These are phyloP conservation scores for Mastigamoeba balamuthi DNA, from an alignment of 78 protist species.

Conservation along the genomic window DNA sequence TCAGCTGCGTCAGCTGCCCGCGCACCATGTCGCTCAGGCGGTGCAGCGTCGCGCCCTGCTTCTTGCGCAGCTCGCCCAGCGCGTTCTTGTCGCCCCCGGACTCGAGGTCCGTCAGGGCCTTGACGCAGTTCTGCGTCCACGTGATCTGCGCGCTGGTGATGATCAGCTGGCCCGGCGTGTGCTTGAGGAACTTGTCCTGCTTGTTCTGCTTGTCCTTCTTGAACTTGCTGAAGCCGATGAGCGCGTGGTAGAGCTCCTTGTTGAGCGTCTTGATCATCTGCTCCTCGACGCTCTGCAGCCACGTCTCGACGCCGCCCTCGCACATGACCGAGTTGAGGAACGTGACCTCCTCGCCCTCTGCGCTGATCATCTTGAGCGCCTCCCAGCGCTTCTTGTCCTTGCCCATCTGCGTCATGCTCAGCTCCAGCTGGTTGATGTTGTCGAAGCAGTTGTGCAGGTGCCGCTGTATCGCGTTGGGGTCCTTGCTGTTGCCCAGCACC, in stretches of 20 bases:
- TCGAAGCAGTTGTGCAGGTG: constrained; percentile 61
- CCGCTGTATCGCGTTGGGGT: constrained; percentile 29
- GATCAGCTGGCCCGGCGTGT: constrained; percentile 59
- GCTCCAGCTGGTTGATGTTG: constrained; percentile 14
- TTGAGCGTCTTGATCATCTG: constrained; percentile 23
- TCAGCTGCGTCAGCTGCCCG: constrained; percentile 9
- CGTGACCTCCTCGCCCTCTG: constrained; percentile 50
- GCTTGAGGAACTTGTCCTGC: constrained; percentile 49
- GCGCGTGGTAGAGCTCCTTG: neutral
- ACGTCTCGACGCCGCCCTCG: constrained; percentile 66
- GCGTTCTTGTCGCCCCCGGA: constrained; percentile 13
- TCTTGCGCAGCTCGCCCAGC: constrained; percentile 12
- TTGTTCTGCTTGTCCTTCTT: neutral
- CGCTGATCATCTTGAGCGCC: constrained; percentile 29
- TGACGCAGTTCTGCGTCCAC: constrained; percentile 60
- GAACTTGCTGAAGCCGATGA: neutral
- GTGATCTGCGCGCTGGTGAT: constrained; percentile 49
- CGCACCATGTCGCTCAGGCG: constrained; percentile 36
- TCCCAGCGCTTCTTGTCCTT: constrained; percentile 8
- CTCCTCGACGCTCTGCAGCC: constrained; percentile 68
- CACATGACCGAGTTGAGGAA: neutral
- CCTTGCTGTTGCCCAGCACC: constrained; percentile 68
- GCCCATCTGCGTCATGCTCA: constrained; percentile 13
- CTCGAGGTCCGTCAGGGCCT: constrained; percentile 11
- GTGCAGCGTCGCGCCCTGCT: constrained; percentile 31